Evolutionary conservation across 441 rosid species (phyloP), one percentile per base, ranked within the genome.

Genomic region (Arabidopsis lyrata): DNA sequence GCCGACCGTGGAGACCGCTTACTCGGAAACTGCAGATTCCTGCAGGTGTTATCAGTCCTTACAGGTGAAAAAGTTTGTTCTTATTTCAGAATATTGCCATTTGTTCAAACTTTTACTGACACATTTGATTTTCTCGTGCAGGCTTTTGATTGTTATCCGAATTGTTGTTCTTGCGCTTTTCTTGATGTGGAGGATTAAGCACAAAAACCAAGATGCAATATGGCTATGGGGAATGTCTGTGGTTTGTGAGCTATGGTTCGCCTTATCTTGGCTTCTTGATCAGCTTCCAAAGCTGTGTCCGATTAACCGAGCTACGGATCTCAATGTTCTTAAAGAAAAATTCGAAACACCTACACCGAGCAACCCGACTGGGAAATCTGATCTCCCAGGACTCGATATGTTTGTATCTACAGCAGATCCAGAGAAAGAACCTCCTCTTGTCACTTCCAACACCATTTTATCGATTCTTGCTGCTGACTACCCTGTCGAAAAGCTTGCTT

Each of bases 141-240:
- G 97, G 95, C 92, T 92, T 75, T 91, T 92, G 68, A 85, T 92
- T 63, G 14, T 82, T 38, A 60, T 90, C 81, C 88, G 98, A 66
- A 73, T 89, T 39, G 87, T 83, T 62, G 88, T 88, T 60, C 90
- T 92, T 65, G 90, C 71, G n/a, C 70, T 92, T 82, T 92, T 92
- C 73, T 75, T 92, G 85, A 45, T 53, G 49, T 92, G 98, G 98
- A 89, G 98, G 70, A 59, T 90, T 52, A 54, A 45, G 6, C 61
- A 92, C 78, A 81, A 70, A 22, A 92, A 92, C 66, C 70, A 36
- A 0, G 92, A 92, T 61, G 98, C 98, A 6, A 55, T 90, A 62
- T 92, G 98, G 97, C 80, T 92, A 10, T 92, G 98, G 98, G 97
- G 95, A 49, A 92, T 92, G 98, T 92, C 97, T 44, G 92, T 92